Conservation (phyloP, 768 basidiomycete species). For the Macrolepiota fuliginosa region DNA sequence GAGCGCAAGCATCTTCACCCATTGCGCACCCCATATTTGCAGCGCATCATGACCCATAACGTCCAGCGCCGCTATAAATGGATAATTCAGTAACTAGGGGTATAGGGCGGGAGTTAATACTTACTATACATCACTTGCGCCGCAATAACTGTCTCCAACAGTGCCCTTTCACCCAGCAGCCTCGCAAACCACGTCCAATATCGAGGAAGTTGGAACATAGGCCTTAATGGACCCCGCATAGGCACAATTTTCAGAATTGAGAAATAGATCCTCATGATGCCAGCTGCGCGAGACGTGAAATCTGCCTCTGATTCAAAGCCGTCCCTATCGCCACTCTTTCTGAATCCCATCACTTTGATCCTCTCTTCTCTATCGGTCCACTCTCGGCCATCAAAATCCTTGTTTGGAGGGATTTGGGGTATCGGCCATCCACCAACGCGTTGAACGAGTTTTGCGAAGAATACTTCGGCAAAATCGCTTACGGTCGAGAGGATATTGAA, state of each 20-base stretch:
- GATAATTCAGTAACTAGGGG: conserved; percentile 6
- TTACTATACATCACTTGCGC: conserved; percentile 68
- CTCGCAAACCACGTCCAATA: conserved; percentile 76
- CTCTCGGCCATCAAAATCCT: conserved; percentile 46
- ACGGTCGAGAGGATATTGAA: conserved; percentile 62
- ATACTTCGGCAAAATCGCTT: conserved; percentile 65
- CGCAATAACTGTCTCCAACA: conserved; percentile 59
- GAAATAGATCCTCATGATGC: conserved; percentile 87
- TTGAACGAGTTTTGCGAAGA: conserved; percentile 85
- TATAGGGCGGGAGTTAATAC: conserved; percentile 22
- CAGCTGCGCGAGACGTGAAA: conserved; percentile 65
- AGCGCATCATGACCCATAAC: conserved; percentile 63
- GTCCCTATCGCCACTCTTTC: conserved; percentile 33
- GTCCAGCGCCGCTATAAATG: conserved; percentile 59
- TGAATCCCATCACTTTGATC: conserved; percentile 56
- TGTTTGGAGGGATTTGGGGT: conserved; percentile 55
- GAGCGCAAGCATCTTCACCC: conserved; percentile 67
- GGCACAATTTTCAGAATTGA: conserved; percentile 53
- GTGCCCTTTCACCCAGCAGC: conserved; percentile 46
- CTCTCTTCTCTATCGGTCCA: conserved; percentile 40
- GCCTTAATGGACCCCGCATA: conserved; percentile 39
- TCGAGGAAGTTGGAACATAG: conserved; percentile 58
- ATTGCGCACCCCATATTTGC: conserved; percentile 73
- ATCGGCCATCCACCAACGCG: conserved; percentile 87
- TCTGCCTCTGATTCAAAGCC: conserved; percentile 58